Evolutionary conservation across 2,329 filamentous ascomycete genomes (phyloP).

Genomic region (Fusarium pseudograminearum): DNA sequence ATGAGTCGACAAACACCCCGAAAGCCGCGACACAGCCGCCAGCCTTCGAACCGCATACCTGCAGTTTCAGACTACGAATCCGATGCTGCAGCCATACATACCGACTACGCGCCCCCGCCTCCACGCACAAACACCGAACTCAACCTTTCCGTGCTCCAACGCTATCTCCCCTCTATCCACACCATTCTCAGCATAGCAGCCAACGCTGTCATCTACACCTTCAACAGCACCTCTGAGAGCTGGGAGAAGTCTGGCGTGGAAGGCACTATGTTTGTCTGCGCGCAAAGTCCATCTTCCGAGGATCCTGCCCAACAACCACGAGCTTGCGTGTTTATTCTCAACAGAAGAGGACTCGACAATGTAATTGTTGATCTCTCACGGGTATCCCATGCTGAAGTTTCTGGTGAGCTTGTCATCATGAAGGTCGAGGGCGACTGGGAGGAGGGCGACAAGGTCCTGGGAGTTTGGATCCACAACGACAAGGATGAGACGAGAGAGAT

Average conservation of each 20-base stretch:
- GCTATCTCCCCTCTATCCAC: slow-evolving; percentile 80
- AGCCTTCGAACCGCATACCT: slow-evolving; percentile 56
- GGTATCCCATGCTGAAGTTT: slow-evolving; percentile 73
- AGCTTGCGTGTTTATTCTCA: slow-evolving; percentile 77
- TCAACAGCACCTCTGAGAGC: slow-evolving; percentile 70
- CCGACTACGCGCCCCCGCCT: slow-evolving; percentile 58
- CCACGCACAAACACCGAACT: slow-evolving; percentile 84
- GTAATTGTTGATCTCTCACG: slow-evolving; percentile 73
- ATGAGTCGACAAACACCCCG: slow-evolving; percentile 62
- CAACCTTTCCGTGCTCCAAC: slow-evolving; percentile 85
- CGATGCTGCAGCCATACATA: slow-evolving; percentile 64
- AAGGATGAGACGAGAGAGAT: slow-evolving; percentile 58
- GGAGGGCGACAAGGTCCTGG: slow-evolving; percentile 59
- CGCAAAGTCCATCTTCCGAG: slow-evolving; percentile 62
- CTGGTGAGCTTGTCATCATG: slow-evolving; percentile 65
- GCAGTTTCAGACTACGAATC: slow-evolving; percentile 74
- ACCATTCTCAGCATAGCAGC: slow-evolving; percentile 83
- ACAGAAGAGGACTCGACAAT: slow-evolving; percentile 77
- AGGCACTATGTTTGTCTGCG: slow-evolving; percentile 89
- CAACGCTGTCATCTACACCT: slow-evolving; percentile 88
- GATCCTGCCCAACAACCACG: slow-evolving; percentile 53
- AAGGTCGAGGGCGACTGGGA: slow-evolving; percentile 55
- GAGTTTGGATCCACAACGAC: slow-evolving; percentile 68
- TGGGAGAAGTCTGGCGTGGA: slow-evolving; percentile 92
- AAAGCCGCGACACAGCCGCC: slow-evolving; percentile 56